These are phyloP conservation scores for Plasmodium gaboni DNA, from an alignment of 169 alveolate species.

Conservation along the genomic window DNA sequence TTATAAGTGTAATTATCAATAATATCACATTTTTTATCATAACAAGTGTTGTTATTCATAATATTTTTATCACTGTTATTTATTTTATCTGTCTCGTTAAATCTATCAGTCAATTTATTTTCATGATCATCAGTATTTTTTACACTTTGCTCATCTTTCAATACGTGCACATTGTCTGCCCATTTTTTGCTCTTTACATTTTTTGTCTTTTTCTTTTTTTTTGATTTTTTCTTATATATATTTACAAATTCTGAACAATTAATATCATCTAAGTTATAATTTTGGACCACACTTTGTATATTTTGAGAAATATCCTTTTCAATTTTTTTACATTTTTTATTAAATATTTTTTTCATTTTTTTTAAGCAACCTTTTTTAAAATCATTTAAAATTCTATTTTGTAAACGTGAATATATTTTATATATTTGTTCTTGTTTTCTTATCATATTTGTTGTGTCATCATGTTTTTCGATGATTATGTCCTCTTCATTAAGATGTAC, in stretches of 20 bases:
- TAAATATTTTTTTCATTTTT: slow-evolving; percentile 39
- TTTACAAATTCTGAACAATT: background rate
- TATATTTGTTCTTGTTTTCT: background rate
- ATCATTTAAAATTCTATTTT: slow-evolving; percentile 8
- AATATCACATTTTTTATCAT: background rate
- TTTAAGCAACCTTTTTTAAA: slow-evolving; percentile 31
- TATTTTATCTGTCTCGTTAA: background rate
- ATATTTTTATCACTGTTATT: background rate
- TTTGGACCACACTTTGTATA: slow-evolving; percentile 16
- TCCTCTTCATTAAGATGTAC: too few species aligned
- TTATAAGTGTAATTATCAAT: background rate
- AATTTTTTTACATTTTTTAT: slow-evolving; percentile 25
- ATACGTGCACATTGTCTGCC: background rate
- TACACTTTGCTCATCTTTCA: background rate
- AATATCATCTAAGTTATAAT: background rate
- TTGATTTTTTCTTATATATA: background rate
- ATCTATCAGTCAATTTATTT: background rate
- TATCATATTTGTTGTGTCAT: background rate
- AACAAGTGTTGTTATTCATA: background rate
- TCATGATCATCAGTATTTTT: background rate
- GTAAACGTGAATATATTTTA: slow-evolving; percentile 11
- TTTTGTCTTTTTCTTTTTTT: background rate
- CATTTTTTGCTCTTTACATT: background rate
- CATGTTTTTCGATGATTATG: too few species aligned
- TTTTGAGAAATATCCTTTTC: slow-evolving; percentile 39